Percentiles rank a stretch among this genome's conserved stretches.
Conservation (phyloP, 176 grass and related monocot genomes). For the Oryza meridionalis region DNA sequence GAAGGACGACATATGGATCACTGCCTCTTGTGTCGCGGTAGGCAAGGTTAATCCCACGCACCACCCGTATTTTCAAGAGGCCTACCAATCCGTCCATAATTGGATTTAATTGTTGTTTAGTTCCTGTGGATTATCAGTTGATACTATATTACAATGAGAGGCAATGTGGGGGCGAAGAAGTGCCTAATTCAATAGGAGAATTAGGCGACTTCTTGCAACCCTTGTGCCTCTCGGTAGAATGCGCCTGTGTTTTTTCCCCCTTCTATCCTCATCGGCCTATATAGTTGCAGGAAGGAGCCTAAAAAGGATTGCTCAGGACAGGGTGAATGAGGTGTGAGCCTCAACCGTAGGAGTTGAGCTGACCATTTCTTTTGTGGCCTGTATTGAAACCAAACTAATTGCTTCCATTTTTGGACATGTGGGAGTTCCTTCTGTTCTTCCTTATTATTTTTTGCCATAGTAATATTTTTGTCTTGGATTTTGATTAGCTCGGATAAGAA, state of each 20-base stretch:
- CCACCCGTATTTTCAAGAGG: slow-evolving; percentile 68
- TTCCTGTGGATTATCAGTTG: slow-evolving; percentile 1
- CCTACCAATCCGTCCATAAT: slow-evolving; percentile 68
- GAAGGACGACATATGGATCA: slow-evolving; percentile 81
- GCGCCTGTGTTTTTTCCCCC: neutral
- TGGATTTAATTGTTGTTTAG: neutral
- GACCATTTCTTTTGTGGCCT: slow-evolving; percentile 42
- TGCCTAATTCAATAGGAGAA: slow-evolving; percentile 45
- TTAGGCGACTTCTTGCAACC: slow-evolving; percentile 53
- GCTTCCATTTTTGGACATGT: neutral
- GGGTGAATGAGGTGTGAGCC: neutral
- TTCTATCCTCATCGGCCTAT: slow-evolving; percentile 2
- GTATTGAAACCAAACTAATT: slow-evolving; percentile 1
- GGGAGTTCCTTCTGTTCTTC: too few relatives aligned
- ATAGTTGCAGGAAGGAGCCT: slow-evolving; percentile 20
- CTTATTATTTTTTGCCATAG: neutral
- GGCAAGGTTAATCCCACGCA: slow-evolving; percentile 81
- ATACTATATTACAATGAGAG: slow-evolving; percentile 10
- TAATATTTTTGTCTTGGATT: neutral
- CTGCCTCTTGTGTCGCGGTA: slow-evolving; percentile 85
- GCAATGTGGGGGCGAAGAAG: slow-evolving; percentile 54
- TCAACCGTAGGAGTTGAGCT: slow-evolving; percentile 32
- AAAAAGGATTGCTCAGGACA: neutral
- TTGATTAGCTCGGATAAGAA: neutral
- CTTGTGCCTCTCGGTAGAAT: slow-evolving; percentile 26